These are phyloP conservation scores for Kurtzmaniella quercitrusa DNA, from an alignment of 1,139 yeast species.

Conservation along the genomic window DNA sequence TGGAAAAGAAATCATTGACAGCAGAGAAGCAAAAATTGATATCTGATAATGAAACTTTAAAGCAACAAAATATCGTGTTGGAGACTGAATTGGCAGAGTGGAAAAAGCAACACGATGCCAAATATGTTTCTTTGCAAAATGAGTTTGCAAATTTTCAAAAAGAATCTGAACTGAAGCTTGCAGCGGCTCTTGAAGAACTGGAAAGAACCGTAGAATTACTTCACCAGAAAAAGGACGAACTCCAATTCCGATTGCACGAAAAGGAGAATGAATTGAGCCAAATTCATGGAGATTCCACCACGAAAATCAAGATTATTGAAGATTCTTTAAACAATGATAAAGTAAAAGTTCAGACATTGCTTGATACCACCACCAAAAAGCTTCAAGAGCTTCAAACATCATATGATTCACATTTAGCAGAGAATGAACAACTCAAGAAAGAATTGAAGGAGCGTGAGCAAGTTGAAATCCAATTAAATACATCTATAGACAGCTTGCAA, in stretches of 20 bases:
- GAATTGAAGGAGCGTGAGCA: neutral
- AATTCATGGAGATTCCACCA: neutral
- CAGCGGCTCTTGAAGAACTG: neutral
- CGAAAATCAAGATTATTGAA: neutral
- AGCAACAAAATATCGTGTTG: neutral
- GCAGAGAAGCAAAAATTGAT: neutral
- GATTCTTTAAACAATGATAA: slow-evolving; percentile 3
- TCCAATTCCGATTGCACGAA: neutral
- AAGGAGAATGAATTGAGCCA: neutral
- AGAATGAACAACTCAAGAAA: neutral
- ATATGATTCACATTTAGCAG: neutral
- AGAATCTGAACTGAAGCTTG: neutral
- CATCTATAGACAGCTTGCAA: neutral
- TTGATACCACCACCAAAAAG: neutral
- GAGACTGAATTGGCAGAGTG: neutral
- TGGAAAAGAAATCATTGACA: neutral
- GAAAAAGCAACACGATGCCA: neutral
- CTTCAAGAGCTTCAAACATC: neutral
- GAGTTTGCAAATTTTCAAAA: neutral
- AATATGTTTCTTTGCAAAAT: neutral
- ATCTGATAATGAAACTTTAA: neutral
- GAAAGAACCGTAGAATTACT: neutral
- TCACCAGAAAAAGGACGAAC: neutral
- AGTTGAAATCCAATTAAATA: neutral
- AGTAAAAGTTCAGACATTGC: slow-evolving; percentile 1